phyloP scores from a whole-genome alignment of 805 yeast species.

The Metschnikowia aberdeeniae region DNA sequence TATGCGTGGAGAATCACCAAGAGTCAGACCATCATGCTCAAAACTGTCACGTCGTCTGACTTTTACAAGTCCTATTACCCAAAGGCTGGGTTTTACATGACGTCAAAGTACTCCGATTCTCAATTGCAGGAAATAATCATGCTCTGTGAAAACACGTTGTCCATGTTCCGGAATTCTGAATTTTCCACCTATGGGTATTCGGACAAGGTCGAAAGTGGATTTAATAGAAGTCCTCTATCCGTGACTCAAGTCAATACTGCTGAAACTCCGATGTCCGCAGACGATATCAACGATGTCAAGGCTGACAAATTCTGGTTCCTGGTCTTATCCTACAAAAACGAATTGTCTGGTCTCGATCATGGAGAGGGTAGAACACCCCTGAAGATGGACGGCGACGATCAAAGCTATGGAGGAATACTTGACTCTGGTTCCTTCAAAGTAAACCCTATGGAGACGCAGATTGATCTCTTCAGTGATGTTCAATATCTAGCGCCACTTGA shows the following conservation, averaged over 20 bases:
- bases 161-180: constrained; percentile 11
- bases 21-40: constrained; percentile 44
- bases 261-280: constrained; percentile 3
- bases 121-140: constrained; percentile 26
- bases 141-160: constrained; percentile 13
- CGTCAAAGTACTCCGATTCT: constrained; percentile 15
- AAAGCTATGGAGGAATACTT: neutral
- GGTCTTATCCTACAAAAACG: constrained; percentile 28
- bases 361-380: neutral
- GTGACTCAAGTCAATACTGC: neutral
- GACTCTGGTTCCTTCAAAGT: neutral
- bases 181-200: constrained; percentile 12
- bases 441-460: constrained; percentile 6
- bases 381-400: neutral
- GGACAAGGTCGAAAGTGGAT: constrained; percentile 9
- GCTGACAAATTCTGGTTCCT: constrained; percentile 36
- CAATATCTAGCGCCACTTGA: constrained; percentile 14
- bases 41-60: constrained; percentile 28
- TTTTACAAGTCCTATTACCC: constrained; percentile 26
- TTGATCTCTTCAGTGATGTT: constrained; percentile 27
- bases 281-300: constrained; percentile 21
- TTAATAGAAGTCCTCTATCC: neutral
- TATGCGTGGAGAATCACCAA: constrained; percentile 68
- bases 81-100: constrained; percentile 13
- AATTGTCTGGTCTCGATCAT: constrained; percentile 5